phyloP scores from a whole-genome alignment of 1,284 basidiomycete genomes.

The Chondrostereum purpureum region DNA sequence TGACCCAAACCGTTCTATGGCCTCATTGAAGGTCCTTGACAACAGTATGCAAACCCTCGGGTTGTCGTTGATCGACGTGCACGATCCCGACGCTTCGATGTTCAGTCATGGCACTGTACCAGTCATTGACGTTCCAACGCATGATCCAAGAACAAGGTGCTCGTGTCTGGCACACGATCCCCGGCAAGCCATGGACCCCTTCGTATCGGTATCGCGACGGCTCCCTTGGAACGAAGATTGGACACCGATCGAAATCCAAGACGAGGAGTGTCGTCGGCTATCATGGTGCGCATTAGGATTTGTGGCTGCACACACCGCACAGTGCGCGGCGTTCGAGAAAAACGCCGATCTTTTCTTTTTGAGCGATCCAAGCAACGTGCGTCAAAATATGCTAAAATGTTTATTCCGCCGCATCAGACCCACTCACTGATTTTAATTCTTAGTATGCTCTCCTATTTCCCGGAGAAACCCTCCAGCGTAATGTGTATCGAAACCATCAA shows the following conservation, averaged over 20 bases:
- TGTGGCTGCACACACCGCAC: slow-evolving; percentile 56
- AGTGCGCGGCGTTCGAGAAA: slow-evolving; percentile 57
- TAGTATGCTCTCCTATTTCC: slow-evolving; percentile 34
- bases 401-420: slow-evolving; percentile 9
- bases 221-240: slow-evolving; percentile 57
- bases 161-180: slow-evolving; percentile 41
- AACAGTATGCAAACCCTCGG: slow-evolving; percentile 48
- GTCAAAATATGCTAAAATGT: too few species aligned
- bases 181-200: slow-evolving; percentile 30
- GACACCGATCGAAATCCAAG: slow-evolving; percentile 45
- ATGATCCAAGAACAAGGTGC: slow-evolving; percentile 32
- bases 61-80: slow-evolving; percentile 50
- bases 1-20: slow-evolving; percentile 43
- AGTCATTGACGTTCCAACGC: slow-evolving; percentile 20
- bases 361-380: slow-evolving; percentile 58
- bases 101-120: slow-evolving; percentile 22
- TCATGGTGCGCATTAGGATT: slow-evolving; percentile 70
- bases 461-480: slow-evolving; percentile 53
- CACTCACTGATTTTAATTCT: slow-evolving; percentile 12
- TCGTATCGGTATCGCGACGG: slow-evolving; percentile 40
- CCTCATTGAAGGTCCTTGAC: slow-evolving; percentile 53
- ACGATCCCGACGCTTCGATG: slow-evolving; percentile 36
- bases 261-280: slow-evolving; percentile 64
- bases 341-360: slow-evolving; percentile 50
- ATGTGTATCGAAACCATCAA: slow-evolving; percentile 29